Evolutionary conservation across 345 rosid species (phyloP).

Genomic region (Geranium brycei): DNA sequence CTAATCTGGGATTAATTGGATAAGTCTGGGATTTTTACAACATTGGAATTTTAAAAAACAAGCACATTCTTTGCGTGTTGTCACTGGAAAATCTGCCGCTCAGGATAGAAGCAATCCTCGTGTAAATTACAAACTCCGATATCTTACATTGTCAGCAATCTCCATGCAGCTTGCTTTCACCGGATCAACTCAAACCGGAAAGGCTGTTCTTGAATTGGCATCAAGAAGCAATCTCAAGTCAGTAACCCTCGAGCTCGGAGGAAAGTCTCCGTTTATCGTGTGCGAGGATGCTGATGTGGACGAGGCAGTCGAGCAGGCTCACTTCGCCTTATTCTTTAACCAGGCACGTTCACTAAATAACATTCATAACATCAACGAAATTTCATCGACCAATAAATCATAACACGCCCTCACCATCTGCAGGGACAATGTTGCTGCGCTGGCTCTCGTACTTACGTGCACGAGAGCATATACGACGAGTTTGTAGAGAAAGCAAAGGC

Average conservation of each 20-base stretch:
- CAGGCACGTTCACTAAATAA: slow-evolving; percentile 36
- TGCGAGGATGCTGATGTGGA: slow-evolving; percentile 94
- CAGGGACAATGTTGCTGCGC: slow-evolving; percentile 97
- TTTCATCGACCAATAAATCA: not conserved
- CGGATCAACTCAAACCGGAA: slow-evolving; percentile 77
- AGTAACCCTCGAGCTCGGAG: slow-evolving; percentile 92
- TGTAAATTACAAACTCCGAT: not conserved
- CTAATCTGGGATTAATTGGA: no score
- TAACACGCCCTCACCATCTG: slow-evolving; percentile 3
- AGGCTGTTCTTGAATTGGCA: slow-evolving; percentile 49
- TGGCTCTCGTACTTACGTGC: slow-evolving; percentile 93
- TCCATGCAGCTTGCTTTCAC: slow-evolving; percentile 76
- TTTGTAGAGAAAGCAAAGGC: slow-evolving; percentile 77
- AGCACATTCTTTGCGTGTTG: no score
- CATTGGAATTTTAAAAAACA: no score
- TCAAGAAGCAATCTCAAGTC: slow-evolving; percentile 84
- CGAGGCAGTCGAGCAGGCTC: slow-evolving; percentile 74
- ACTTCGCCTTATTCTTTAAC: slow-evolving; percentile 79
- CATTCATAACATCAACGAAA: not conserved
- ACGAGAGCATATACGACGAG: slow-evolving; percentile 69
- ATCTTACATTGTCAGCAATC: not conserved
- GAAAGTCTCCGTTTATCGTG: slow-evolving; percentile 89
- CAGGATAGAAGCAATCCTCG: no score
- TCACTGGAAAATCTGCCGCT: no score
- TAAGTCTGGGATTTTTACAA: no score